Percentiles rank a stretch among this genome's conserved stretches.
These are phyloP conservation scores for Piper longum DNA, from an alignment of 164 flowering plant genomes.

Conservation along the genomic window DNA sequence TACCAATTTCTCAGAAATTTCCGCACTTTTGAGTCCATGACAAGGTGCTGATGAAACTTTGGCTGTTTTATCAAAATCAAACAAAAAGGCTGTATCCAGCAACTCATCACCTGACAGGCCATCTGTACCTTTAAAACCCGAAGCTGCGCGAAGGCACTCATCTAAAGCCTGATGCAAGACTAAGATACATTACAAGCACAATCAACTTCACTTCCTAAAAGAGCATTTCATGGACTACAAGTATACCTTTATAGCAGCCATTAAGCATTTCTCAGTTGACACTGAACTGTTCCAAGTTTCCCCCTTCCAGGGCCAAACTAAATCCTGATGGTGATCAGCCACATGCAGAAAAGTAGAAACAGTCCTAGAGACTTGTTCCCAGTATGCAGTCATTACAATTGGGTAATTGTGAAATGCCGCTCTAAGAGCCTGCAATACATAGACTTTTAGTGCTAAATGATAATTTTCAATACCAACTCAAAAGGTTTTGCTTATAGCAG, in stretches of 20 bases:
- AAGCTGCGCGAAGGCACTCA: conserved; percentile 75
- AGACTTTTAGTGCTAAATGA: neutral
- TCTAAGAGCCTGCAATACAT: conserved; percentile 52
- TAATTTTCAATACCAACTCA: neutral
- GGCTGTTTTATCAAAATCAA: conserved; percentile 49
- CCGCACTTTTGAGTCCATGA: conserved; percentile 24
- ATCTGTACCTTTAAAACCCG: conserved; percentile 92
- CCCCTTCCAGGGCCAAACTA: conserved; percentile 24
- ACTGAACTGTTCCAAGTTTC: conserved; percentile 27
- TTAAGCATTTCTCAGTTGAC: conserved; percentile 16
- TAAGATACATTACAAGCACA: neutral
- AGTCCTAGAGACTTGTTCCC: conserved; percentile 47
- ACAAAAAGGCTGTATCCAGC: conserved; percentile 52
- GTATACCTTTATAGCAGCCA: conserved; percentile 55
- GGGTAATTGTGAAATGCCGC: conserved; percentile 84
- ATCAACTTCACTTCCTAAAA: no score
- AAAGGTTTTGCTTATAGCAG: no score
- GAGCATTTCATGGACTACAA: neutral
- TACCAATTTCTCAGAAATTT: conserved; percentile 12
- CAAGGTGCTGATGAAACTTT: conserved; percentile 85
- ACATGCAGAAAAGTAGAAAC: conserved; percentile 26
- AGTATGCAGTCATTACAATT: conserved; percentile 34
- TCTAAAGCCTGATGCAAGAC: conserved; percentile 55
- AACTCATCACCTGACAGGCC: conserved; percentile 56
- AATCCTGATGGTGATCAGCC: conserved; percentile 14